phyloP scores from a whole-genome alignment of 306 rosid genomes.

The Glycine soja region DNA sequence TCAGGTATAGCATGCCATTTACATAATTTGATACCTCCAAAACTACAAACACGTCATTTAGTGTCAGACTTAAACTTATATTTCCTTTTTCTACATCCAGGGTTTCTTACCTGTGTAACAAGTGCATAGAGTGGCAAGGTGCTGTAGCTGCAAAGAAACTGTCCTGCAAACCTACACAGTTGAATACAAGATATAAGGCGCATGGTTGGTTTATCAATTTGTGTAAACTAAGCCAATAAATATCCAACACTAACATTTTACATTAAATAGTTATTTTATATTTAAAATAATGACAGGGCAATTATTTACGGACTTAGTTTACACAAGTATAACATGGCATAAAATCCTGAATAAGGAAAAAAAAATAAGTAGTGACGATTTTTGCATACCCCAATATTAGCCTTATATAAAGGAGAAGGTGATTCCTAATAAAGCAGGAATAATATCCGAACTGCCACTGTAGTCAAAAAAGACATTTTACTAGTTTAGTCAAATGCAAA shows the following conservation, averaged over 20 bases:
- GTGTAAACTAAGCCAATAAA: slow-evolving; percentile 39
- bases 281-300: not conserved
- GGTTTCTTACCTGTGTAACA: slow-evolving; percentile 96
- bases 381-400: slow-evolving; percentile 88
- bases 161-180: slow-evolving; percentile 81
- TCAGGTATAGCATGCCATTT: slow-evolving; percentile 3
- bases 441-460: slow-evolving; percentile 98
- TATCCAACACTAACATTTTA: slow-evolving; percentile 4
- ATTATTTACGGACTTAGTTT: slow-evolving; percentile 39
- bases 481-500: slow-evolving; percentile 35
- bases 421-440: slow-evolving; percentile 88
- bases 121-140: slow-evolving; percentile 97
- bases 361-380: slow-evolving; percentile 7
- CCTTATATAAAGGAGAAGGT: slow-evolving; percentile 75
- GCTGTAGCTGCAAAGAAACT: slow-evolving; percentile 95
- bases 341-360: not conserved
- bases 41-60: not conserved
- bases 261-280: not conserved
- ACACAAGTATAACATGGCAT: slow-evolving; percentile 12
- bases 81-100: not conserved
- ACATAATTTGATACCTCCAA: not conserved
- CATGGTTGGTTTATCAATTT: slow-evolving; percentile 22
- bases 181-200: slow-evolving; percentile 26
- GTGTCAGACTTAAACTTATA: too few relatives aligned
- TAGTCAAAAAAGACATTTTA: slow-evolving; percentile 47